These are phyloP conservation scores for Cunninghamia lanceolata DNA, from an alignment of 75 land plant genomes.

Conservation along the genomic window DNA sequence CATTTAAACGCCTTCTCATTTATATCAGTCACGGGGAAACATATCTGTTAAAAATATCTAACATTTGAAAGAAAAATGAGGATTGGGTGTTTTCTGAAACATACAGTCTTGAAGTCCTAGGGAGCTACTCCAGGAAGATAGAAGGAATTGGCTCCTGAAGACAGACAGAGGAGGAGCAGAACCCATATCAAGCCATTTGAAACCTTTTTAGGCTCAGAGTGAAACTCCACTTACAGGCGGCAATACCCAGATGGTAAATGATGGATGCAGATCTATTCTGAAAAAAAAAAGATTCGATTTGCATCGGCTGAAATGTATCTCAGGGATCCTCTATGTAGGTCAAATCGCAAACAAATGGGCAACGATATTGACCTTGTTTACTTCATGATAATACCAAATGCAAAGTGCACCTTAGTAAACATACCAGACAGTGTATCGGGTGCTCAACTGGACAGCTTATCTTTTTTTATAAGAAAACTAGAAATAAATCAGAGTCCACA, in stretches of 20 bases:
- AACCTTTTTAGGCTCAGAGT: neutral
- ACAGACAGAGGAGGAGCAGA: neutral
- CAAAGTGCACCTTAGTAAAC: neutral
- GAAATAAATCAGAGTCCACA: neutral
- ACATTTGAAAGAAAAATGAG: neutral
- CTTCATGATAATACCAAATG: neutral
- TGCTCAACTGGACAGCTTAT: neutral
- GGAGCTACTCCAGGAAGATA: conserved; percentile 62
- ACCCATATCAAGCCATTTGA: neutral
- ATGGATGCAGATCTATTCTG: neutral
- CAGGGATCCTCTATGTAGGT: neutral
- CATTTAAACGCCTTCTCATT: neutral
- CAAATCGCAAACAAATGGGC: neutral
- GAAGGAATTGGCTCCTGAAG: conserved; percentile 2
- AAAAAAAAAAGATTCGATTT: neutral
- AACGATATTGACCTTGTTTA: neutral
- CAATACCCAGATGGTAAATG: neutral
- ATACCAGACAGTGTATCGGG: neutral
- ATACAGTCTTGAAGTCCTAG: conserved; percentile 32
- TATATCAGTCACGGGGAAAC: neutral
- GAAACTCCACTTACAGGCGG: neutral
- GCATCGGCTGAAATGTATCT: neutral
- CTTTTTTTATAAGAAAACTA: neutral
- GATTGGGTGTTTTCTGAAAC: neutral
- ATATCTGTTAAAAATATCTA: neutral